Base-by-base conservation (phyloP, 192 early-diverging fungal genomes). In the Coemansia javaensis region DNA sequence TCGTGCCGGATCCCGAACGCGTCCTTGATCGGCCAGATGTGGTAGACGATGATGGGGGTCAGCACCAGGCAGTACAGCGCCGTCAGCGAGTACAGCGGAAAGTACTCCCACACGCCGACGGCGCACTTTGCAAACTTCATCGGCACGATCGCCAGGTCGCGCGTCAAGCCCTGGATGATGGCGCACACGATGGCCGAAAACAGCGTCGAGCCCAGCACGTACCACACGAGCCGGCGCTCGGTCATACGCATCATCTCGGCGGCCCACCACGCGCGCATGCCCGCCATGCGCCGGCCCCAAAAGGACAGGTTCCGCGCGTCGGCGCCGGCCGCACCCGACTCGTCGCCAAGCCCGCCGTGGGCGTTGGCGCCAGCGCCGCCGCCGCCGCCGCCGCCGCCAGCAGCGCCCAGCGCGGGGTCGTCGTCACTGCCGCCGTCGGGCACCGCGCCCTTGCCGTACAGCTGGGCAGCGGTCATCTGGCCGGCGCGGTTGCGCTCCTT, bases 21-120 rank as follows among this genome's bases (percentile, higher is more conserved):
- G 35, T 77, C 66, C 37, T 66, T 59, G 49, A 77, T 69, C 4
- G 66, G 66, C 74, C 74, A 77, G 25, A 70, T 64, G 24, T 63
- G 56, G 59, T 66, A 77, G 7, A 66, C 61, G 17, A 77, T 70
- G n/a, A 71, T 32, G 0, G 74, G 74, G 5, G 67, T 65, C 18
- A 77, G 40, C 11, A 77, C 15, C 10, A 77, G 16, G 32, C 60
- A 69, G 63, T 69, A 69, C 6, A 77, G 1, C 30, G 67, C 74
- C 5, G 50, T 59, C 33, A 69, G 42, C 21, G 63, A 63, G 39
- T 69, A 69, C 9, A 77, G 45, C 20, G 74, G 66, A 22, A 66
- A 77, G 48, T 77, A 77, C 53, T 77, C 74, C 74, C 66, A 77
- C 9, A 70, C 66, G 40, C 66, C 67, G 3, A 71, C 66, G 4